Evolutionary conservation across 2,329 filamentous ascomycete species (phyloP).

Genomic region (Lecanicillium sp.): DNA sequence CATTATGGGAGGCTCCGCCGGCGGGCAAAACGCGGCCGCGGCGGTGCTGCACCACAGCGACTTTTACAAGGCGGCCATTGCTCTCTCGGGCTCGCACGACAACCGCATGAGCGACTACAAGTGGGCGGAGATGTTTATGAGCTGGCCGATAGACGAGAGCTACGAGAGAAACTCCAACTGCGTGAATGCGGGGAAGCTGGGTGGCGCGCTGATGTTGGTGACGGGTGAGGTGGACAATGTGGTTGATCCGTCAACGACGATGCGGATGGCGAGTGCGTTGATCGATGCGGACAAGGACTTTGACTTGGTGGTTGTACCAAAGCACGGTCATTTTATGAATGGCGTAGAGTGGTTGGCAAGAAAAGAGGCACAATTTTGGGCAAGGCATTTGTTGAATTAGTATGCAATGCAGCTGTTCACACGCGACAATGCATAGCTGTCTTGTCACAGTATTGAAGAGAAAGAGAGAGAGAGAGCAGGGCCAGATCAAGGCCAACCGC

Average conservation of each 20-base stretch:
- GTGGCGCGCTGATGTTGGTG: not conserved
- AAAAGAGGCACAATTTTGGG: not conserved
- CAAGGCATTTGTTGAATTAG: no score
- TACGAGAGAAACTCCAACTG: slow-evolving; percentile 1
- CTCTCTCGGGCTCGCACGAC: slow-evolving; percentile 13
- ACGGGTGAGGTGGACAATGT: slow-evolving; percentile 3
- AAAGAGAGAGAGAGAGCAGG: no score
- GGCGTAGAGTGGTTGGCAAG: slow-evolving; percentile 1
- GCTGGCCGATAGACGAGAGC: slow-evolving; percentile 1
- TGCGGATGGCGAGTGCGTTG: slow-evolving; percentile 3
- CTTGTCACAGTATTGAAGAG: no score
- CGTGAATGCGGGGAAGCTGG: slow-evolving; percentile 1
- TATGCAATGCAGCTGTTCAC: no score
- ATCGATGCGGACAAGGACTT: slow-evolving; percentile 2
- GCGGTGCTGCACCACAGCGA: slow-evolving; percentile 18
- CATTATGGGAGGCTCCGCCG: slow-evolving; percentile 20
- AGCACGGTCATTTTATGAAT: not conserved
- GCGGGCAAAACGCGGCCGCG: slow-evolving; percentile 20
- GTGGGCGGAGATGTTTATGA: slow-evolving; percentile 2
- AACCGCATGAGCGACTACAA: slow-evolving; percentile 3
- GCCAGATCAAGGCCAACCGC: no score
- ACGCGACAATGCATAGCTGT: no score
- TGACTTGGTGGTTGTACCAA: slow-evolving; percentile 1
- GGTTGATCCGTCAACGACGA: slow-evolving; percentile 2
- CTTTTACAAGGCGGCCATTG: slow-evolving; percentile 20